Percentiles rank a stretch among this genome's conserved stretches.
Evolutionary conservation across 331 rosid species (phyloP).

Genomic region (Pyracantha coccinea): DNA sequence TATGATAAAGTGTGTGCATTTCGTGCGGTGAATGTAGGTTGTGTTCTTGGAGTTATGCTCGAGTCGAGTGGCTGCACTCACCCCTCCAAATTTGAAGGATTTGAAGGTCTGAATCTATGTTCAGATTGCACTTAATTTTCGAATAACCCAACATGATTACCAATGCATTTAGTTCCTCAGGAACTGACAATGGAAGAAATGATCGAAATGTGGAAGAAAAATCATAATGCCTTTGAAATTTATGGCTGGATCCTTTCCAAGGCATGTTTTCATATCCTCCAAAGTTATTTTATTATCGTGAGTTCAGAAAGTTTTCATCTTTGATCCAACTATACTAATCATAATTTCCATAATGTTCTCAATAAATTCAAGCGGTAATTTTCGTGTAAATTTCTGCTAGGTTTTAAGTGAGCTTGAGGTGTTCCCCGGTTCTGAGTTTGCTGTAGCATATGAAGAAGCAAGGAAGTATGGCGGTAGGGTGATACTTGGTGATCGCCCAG

Average conservation of each 20-base stretch:
- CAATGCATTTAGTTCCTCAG: conserved; percentile 31
- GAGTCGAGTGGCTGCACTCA: conserved; percentile 61
- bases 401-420: conserved; percentile 82
- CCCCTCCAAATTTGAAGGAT: conserved; percentile 42
- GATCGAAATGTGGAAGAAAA: conserved; percentile 71
- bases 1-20: background rate
- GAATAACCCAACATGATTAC: background rate
- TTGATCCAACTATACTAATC: background rate
- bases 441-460: conserved; percentile 91
- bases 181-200: conserved; percentile 73
- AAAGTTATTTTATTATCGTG: background rate
- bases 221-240: conserved; percentile 70
- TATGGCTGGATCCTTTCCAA: conserved; percentile 95
- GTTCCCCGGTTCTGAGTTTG: conserved; percentile 91
- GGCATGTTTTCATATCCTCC: conserved; percentile 42
- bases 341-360: conserved; percentile 1
- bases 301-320: background rate
- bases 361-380: background rate
- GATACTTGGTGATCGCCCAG: conserved; percentile 96
- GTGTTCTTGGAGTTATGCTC: conserved; percentile 88
- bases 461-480: conserved; percentile 86
- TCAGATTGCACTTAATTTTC: background rate
- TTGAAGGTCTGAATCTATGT: conserved; percentile 42
- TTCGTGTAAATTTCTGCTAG: conserved; percentile 28
- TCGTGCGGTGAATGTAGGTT: conserved; percentile 37